Evolutionary conservation across 805 yeast genomes (phyloP).

Genomic region (Blastobotrys chiropterorum): DNA sequence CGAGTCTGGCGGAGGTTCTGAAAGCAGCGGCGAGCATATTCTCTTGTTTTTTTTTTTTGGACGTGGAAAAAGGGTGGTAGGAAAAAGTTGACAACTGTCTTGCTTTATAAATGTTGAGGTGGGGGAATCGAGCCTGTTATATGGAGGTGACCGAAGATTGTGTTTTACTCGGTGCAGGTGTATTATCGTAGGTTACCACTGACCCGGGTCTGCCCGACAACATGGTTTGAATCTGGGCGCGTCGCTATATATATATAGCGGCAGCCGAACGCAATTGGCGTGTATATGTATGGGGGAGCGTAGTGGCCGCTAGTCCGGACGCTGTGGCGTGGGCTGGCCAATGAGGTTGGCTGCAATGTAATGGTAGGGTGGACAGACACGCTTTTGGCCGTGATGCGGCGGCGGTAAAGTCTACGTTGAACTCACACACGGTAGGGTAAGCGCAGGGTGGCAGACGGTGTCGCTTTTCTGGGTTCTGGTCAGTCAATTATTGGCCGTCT

Average conservation of each 20-base stretch:
- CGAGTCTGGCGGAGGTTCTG: conserved; percentile 1
- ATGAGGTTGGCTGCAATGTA: too few relatives aligned
- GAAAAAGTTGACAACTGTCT: not conserved
- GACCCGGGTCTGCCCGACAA: not conserved
- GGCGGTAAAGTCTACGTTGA: too few relatives aligned
- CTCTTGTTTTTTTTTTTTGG: not conserved
- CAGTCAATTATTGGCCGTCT: too few relatives aligned
- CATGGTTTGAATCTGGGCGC: not conserved
- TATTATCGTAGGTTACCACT: not conserved
- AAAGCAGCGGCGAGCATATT: conserved; percentile 4
- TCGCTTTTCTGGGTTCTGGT: too few relatives aligned
- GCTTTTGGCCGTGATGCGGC: too few relatives aligned
- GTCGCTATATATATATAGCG: too few relatives aligned
- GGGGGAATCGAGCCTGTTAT: not conserved
- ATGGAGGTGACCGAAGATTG: not conserved
- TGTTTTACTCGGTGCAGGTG: not conserved
- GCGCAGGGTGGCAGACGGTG: too few relatives aligned
- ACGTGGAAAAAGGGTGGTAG: not conserved
- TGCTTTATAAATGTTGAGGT: not conserved
- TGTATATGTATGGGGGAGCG: too few relatives aligned
- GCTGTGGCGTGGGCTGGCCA: too few relatives aligned
- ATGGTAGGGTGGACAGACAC: too few relatives aligned
- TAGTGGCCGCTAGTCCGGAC: too few relatives aligned
- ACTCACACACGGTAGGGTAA: too few relatives aligned
- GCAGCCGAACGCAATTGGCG: not conserved